Conservation (phyloP, 2,329 filamentous ascomycete genomes). For the Colletotrichum sp. region DNA sequence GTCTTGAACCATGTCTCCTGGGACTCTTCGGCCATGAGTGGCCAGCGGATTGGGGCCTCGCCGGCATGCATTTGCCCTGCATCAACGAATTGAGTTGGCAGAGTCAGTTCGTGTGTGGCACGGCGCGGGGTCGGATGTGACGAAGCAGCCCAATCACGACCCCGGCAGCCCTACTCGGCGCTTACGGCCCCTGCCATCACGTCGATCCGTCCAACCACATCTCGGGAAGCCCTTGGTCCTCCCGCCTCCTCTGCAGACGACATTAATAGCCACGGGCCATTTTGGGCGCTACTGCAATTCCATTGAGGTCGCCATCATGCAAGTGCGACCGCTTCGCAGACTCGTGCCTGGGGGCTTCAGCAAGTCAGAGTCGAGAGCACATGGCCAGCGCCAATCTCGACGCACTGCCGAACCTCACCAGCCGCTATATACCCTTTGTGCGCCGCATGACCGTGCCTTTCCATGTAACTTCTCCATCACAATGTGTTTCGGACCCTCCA, state of each 20-base stretch:
- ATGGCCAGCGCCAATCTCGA: conserved; percentile 45
- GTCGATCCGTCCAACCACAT: conserved; percentile 45
- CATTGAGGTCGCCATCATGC: conserved; percentile 42
- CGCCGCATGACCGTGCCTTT: conserved; percentile 45
- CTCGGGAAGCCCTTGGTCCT: conserved; percentile 24
- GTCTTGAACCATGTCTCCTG: neutral
- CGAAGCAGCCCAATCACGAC: conserved; percentile 28
- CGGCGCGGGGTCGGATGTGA: conserved; percentile 23
- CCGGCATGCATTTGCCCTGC: neutral
- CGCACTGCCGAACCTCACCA: conserved; percentile 53
- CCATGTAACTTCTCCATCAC: conserved; percentile 52
- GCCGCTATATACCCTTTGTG: conserved; percentile 62
- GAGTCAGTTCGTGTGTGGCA: conserved; percentile 15
- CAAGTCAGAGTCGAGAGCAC: conserved; percentile 49
- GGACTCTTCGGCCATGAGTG: conserved; percentile 4
- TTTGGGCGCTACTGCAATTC: conserved; percentile 35
- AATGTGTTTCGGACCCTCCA: conserved; percentile 56
- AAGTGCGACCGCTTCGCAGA: conserved; percentile 34
- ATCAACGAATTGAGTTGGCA: conserved; percentile 21
- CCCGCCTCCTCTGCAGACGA: conserved; percentile 28
- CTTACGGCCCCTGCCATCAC: conserved; percentile 41
- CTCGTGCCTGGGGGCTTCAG: conserved; percentile 34
- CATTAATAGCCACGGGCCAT: conserved; percentile 30
- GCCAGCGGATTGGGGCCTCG: neutral
- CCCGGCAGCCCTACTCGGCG: conserved; percentile 31